Conservation (phyloP, 176 grass and related monocot species). For the Musa acuminata region DNA sequence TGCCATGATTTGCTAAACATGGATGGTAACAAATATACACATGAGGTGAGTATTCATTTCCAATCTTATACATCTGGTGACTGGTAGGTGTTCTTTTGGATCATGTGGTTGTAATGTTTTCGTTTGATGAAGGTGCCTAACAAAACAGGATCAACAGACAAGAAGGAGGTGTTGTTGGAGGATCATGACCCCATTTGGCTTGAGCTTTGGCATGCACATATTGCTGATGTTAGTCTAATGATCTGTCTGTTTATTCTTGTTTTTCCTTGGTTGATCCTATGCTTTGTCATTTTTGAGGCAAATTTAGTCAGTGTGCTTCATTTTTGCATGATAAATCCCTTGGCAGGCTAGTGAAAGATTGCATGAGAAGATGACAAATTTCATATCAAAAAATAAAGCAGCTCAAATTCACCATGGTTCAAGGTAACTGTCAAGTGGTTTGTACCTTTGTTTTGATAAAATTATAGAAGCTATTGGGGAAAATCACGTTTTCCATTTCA, state of each 20-base stretch:
- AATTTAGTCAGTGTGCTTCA: background rate
- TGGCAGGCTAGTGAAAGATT: conserved; percentile 66
- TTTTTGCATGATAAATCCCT: background rate
- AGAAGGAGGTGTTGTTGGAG: conserved; percentile 70
- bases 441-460: background rate
- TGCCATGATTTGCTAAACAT: conserved; percentile 77
- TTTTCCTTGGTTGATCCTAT: background rate
- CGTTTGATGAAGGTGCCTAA: conserved; percentile 35
- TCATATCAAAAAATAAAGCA: conserved; percentile 78
- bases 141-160: conserved; percentile 50
- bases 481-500: background rate
- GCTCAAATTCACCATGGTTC: conserved; percentile 51
- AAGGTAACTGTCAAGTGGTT: conserved; percentile 26
- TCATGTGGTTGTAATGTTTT: background rate
- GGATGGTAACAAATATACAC: conserved; percentile 89
- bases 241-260: conserved; percentile 2
- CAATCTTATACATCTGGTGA: background rate
- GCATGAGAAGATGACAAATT: conserved; percentile 76
- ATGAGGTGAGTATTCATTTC: conserved; percentile 48
- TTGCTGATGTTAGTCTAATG: conserved; percentile 52
- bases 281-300: background rate
- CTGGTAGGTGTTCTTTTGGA: background rate
- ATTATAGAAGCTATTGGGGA: background rate
- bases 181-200: conserved; percentile 93
- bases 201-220: conserved; percentile 68